phyloP scores from a whole-genome alignment of 1,284 basidiomycete genomes.

The Apiotrichum sp. region DNA sequence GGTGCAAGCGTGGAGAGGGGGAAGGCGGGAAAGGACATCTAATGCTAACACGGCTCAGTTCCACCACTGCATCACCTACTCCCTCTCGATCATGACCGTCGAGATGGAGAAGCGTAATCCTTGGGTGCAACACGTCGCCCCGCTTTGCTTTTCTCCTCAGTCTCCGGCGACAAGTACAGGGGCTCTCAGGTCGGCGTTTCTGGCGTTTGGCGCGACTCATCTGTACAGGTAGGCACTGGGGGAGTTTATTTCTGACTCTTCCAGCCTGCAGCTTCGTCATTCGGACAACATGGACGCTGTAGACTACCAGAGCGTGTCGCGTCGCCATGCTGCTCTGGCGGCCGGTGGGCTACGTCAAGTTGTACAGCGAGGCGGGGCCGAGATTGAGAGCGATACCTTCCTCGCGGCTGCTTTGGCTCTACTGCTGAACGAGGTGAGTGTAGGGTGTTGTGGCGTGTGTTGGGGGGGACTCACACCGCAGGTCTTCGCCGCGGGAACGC shows the following conservation, averaged over 20 bases:
- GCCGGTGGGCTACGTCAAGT: not conserved
- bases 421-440: constrained; percentile 22
- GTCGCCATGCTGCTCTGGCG: not conserved
- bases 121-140: constrained; percentile 29
- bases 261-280: not conserved
- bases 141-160: constrained; percentile 21
- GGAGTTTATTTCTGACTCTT: too few relatives aligned
- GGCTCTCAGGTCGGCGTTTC: constrained; percentile 21
- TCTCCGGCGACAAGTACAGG: constrained; percentile 13
- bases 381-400: constrained; percentile 24
- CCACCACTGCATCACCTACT: constrained; percentile 35
- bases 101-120: constrained; percentile 27
- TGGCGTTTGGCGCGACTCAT: constrained; percentile 28
- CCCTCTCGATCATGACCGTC: constrained; percentile 32
- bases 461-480: not conserved
- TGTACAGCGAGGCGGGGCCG: not conserved
- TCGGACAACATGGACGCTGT: not conserved
- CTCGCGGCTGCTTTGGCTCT: constrained; percentile 19
- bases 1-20: too few relatives aligned
- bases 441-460: not conserved
- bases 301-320: not conserved
- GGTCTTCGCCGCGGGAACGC: constrained; percentile 24
- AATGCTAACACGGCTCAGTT: constrained; percentile 24
- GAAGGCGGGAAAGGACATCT: not conserved
- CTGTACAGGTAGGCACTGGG: constrained; percentile 3